Base-by-base conservation (phyloP, 805 yeast species). In the Diddensiella transvaalensis region DNA sequence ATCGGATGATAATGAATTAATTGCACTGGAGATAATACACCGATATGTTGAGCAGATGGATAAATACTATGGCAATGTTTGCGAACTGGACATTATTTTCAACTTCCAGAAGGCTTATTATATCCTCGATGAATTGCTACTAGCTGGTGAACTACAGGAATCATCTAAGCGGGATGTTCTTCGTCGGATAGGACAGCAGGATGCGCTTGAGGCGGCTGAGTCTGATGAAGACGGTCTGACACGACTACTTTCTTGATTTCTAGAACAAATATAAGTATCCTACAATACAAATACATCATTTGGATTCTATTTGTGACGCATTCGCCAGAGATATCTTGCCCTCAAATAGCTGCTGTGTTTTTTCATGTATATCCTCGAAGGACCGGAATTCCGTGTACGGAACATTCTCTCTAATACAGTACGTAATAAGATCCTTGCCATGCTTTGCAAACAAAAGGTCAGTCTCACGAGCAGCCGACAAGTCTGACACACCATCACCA, bases 31-130 rank as follows among this genome's bases (percentile, higher is more conserved):
- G 61, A 72, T 85, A 15, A 83, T 93, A 44, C 99, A 93, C 65
- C 75, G 97, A 52, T 93, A 83, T 64, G 99, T 93, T 36, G 99
- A 93, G 66, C 89, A 87, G 55, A 88, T 93, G 96, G 99, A 93
- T 71, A 84, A 85, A 58, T 81, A 89, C 51, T 93, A 87, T 63
- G 97, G 96, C 10, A 91, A 88, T 61, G 99, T 93, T 15, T 89
- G 97, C 68, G 99, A 93, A 65, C 73, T 93, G 60, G 99, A 93
- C 69, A 93, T 93, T 53, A 93, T 93, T 43, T 93, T 93, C 77
- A 93, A 95, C 61, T 93, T 93, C 69, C 87, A 86, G 58, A 85
- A 87, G 63, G 97, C 98, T 0, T 93, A 93, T 65, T 86, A 87
- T 67, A 84, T 93, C 10, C 71, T 93, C 54, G 96, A 93, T 65